These are phyloP conservation scores for Metahyphopichia silvanorum DNA, from an alignment of 805 yeast genomes.

Conservation along the genomic window DNA sequence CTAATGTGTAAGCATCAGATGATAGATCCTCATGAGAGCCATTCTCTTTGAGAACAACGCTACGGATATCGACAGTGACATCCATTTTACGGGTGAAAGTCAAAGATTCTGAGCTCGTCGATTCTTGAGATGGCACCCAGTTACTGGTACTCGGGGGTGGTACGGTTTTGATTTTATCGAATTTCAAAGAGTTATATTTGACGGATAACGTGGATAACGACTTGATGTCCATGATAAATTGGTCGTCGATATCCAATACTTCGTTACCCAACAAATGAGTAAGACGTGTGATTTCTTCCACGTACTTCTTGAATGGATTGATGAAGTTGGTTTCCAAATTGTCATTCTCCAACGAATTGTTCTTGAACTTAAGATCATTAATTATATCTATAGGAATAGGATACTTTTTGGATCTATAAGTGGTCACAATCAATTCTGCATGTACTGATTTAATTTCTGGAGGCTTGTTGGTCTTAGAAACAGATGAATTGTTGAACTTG, in stretches of 20 bases:
- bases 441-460: constrained; percentile 20
- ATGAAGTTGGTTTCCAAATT: constrained; percentile 16
- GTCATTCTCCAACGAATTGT: constrained; percentile 10
- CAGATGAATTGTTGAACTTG: constrained; percentile 2
- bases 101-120: background rate
- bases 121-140: background rate
- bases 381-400: constrained; percentile 38
- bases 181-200: constrained; percentile 16
- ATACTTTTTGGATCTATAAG: constrained; percentile 26
- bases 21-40: constrained; percentile 10
- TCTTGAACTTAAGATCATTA: constrained; percentile 31
- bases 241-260: constrained; percentile 13
- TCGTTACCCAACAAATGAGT: constrained; percentile 13
- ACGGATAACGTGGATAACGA: constrained; percentile 18
- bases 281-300: constrained; percentile 13
- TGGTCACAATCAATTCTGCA: constrained; percentile 29
- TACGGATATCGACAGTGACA: constrained; percentile 15
- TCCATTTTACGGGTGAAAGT: constrained; percentile 12
- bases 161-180: constrained; percentile 8
- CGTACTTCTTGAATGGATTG: constrained; percentile 16
- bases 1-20: constrained; percentile 15
- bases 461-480: constrained; percentile 8
- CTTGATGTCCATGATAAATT: constrained; percentile 24
- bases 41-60: constrained; percentile 8
- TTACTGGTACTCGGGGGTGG: background rate